Evolutionary conservation across 208 protist species (phyloP).

Genomic region (Acanthamoeba triangularis): DNA sequence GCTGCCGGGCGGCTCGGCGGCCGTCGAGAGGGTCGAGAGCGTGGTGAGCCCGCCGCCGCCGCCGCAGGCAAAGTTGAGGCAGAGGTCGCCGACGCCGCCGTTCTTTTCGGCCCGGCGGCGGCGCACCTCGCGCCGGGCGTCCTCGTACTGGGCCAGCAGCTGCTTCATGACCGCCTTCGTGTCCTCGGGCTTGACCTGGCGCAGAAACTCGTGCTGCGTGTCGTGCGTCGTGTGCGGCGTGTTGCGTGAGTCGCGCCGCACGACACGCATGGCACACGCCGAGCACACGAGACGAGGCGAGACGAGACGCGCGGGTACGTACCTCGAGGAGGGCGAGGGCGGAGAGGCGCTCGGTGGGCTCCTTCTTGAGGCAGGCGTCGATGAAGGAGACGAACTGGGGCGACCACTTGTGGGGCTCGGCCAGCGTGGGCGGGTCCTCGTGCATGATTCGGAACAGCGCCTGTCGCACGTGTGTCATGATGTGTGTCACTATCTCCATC

Average conservation of each 20-base stretch:
- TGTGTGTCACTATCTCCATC: no score
- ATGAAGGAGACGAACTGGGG: slow-evolving; percentile 85
- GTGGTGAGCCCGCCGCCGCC: slow-evolving; percentile 26
- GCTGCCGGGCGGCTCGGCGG: background rate
- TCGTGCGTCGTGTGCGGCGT: no score
- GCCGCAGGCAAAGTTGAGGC: background rate
- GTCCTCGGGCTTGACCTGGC: slow-evolving; percentile 18
- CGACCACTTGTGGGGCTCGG: slow-evolving; percentile 71
- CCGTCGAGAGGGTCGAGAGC: background rate
- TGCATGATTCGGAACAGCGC: slow-evolving; percentile 37
- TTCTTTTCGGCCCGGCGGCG: background rate
- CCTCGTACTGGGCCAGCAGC: background rate
- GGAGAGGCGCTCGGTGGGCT: slow-evolving; percentile 76
- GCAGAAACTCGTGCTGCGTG: slow-evolving; percentile 38
- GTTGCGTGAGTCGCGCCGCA: no score
- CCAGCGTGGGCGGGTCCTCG: slow-evolving; percentile 78
- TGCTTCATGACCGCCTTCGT: background rate
- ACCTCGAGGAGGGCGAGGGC: slow-evolving; percentile 76
- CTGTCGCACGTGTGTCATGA: no score
- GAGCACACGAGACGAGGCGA: no score
- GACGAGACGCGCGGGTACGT: background rate
- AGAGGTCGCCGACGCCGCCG: background rate
- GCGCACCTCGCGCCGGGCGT: background rate
- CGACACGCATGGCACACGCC: no score
- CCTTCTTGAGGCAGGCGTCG: slow-evolving; percentile 82